Evolutionary conservation across 179 eudicot species (phyloP).

Genomic region (Beta macrorhiza): DNA sequence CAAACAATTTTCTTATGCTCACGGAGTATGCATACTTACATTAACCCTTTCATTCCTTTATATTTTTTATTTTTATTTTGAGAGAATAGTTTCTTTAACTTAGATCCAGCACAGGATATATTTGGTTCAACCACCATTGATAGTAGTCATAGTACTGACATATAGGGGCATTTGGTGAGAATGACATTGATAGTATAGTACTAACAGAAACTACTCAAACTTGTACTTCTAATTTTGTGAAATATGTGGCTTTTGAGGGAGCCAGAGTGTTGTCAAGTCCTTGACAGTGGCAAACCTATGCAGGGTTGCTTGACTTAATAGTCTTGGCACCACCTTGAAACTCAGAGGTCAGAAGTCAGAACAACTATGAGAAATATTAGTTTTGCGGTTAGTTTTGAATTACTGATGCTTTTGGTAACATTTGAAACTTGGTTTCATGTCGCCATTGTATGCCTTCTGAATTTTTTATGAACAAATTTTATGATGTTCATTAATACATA

Average conservation of each 20-base stretch:
- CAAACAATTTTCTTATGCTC: too few relatives aligned
- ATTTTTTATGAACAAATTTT: too few relatives aligned
- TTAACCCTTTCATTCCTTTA: too few relatives aligned
- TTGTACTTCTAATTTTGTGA: not conserved
- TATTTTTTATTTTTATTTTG: too few relatives aligned
- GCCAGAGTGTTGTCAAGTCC: too few relatives aligned
- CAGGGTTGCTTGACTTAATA: not conserved
- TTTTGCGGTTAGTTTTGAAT: not conserved
- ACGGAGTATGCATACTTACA: not conserved
- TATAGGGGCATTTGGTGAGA: too few relatives aligned
- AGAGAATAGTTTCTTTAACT: not conserved
- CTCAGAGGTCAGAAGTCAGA: not conserved
- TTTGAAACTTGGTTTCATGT: not conserved
- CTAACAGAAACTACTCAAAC: too few relatives aligned
- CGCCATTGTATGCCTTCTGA: not conserved
- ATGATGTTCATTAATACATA: too few relatives aligned
- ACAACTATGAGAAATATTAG: not conserved
- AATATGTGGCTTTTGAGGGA: not conserved
- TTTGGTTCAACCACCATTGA: not conserved
- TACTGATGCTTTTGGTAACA: not conserved
- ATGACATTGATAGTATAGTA: too few relatives aligned
- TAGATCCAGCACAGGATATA: too few relatives aligned
- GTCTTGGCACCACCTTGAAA: not conserved
- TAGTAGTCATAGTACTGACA: not conserved
- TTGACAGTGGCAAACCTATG: not conserved